Evolutionary conservation across 805 yeast genomes (phyloP), one percentile per base, ranked within the genome.

Genomic region (Wickerhamomyces strasburgensis): DNA sequence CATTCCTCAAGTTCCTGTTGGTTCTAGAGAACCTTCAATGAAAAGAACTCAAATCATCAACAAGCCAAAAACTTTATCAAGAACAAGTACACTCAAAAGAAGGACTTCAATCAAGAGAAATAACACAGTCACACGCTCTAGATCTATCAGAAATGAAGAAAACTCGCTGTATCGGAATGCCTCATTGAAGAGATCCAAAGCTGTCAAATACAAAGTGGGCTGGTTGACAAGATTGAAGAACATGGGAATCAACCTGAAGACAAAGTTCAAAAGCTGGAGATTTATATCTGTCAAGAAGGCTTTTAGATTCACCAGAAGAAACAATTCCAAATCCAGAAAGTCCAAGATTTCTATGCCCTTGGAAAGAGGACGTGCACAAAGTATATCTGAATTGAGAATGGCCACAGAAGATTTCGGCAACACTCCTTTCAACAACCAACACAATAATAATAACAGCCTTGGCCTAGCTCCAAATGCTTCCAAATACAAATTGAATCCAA

Each of bases 161-260:
- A 25, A 18, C 2, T 46, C 55, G 3, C 18, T 51, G 23, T 47
- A 35, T 14, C 38, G 38, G 15, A 42, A 33, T 15, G 25, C 62
- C 1, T 52, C 60, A 3, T 29, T 57, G 33, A 58, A 54, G 36
- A 54, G 62, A 52, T 52, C 59, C 4, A 50, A 52, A 31, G 70
- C 68, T 5, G 50, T 65, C 23, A 58, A 59, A 39, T 62, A 63
- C 40, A 57, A 59, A 30, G 61, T 67, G 31, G 69, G 69, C 13
- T 52, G 67, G 46, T 47, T 65, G 21, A 44, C 60, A 10, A 58
- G 53, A 33, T 48, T 64, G 33, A 48, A 49, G 11, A 34, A 37
- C 15, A 24, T 58, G 34, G 64, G 61, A 13, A 33, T 42, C 6
- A 49, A 46, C 13, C 44, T 58, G 16, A 55, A 47, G 25, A 49